Evolutionary conservation across 352 stramenopile genomes (phyloP).

Genomic region (Peronospora belbahrii): DNA sequence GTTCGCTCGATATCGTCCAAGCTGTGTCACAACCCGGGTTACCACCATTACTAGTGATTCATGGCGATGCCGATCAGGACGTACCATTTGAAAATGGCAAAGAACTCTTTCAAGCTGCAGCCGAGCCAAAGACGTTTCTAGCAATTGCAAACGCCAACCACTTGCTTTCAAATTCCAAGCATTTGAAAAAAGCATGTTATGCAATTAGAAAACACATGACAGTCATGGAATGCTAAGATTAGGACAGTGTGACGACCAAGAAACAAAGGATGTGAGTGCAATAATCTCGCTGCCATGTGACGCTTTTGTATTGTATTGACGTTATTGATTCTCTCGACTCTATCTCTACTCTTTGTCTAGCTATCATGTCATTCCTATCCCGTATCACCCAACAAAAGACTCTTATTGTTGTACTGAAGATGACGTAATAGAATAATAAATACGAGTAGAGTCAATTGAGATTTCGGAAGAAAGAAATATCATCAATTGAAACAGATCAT

Average conservation of each 20-base stretch:
- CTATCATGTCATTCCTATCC: too few species aligned
- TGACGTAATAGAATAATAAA: too few species aligned
- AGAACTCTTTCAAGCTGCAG: slow-evolving; percentile 45
- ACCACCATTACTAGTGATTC: slow-evolving; percentile 54
- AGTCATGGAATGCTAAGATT: not conserved
- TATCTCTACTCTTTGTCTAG: too few species aligned
- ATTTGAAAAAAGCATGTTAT: slow-evolving; percentile 56
- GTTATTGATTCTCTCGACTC: too few species aligned
- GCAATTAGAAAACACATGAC: slow-evolving; percentile 35
- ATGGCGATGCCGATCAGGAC: slow-evolving; percentile 51
- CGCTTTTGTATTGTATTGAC: too few species aligned
- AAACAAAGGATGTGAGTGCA: not conserved
- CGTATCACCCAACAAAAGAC: too few species aligned
- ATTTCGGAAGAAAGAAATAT: too few species aligned
- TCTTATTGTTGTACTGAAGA: too few species aligned
- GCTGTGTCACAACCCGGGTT: slow-evolving; percentile 18
- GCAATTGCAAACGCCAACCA: slow-evolving; percentile 59
- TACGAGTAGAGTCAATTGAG: too few species aligned
- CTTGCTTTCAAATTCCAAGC: slow-evolving; percentile 65
- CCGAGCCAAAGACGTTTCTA: slow-evolving; percentile 49
- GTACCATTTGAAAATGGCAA: slow-evolving; percentile 49
- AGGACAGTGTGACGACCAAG: not conserved
- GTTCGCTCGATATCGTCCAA: slow-evolving; percentile 34
- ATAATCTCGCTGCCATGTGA: too few species aligned
- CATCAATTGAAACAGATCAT: too few species aligned